Base-by-base conservation (phyloP, 2,329 filamentous ascomycete species). In the Nemania serpens region DNA sequence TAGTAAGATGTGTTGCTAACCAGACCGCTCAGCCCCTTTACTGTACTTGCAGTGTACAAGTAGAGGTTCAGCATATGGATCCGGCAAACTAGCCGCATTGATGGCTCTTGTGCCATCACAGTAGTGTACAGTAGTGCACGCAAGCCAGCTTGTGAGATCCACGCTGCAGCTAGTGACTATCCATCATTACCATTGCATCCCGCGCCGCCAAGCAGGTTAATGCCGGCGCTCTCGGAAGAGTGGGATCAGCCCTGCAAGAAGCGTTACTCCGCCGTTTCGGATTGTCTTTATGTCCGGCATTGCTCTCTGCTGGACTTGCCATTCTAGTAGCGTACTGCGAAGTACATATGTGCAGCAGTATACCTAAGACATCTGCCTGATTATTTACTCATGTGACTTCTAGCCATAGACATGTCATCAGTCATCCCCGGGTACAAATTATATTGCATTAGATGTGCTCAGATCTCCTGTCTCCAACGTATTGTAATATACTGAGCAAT, bases 181-280 rank as follows among this genome's bases (percentile, higher is more conserved):
- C 42, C 42, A 3, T 17, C 17, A 45, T 42, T 39, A 39, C 36
- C 37, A 47, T 39, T 45, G 20, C 41, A 55, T 55, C 50, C 51
- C 56, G 54, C 54, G 53, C 43, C 48, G 61, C 58, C 58, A 64
- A 61, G 58, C 43, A 48, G 46, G 47, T 47, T 58, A 52, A 48
- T 56, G 42, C 58, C 61, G 58, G 61, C 46, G 39, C 29, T 25
- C 47, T 64, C 55, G 61, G 54, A 59, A 63, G 39, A 50, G 54
- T 57, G 58, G 54, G 45, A 63, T 61, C 58, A 61, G 61, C 61
- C 58, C 61, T 64, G 61, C 55, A 62, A 41, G 45, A 58, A 41
- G 50, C 54, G 54, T 56, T 49, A 42, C 52, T 48, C 53, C 60
- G 53, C 34, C 52, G 34, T 48, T 37, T 49, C 36, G 48, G 34